These are phyloP conservation scores for Tilletia horrida DNA, from an alignment of 1,284 basidiomycete species.

Conservation along the genomic window DNA sequence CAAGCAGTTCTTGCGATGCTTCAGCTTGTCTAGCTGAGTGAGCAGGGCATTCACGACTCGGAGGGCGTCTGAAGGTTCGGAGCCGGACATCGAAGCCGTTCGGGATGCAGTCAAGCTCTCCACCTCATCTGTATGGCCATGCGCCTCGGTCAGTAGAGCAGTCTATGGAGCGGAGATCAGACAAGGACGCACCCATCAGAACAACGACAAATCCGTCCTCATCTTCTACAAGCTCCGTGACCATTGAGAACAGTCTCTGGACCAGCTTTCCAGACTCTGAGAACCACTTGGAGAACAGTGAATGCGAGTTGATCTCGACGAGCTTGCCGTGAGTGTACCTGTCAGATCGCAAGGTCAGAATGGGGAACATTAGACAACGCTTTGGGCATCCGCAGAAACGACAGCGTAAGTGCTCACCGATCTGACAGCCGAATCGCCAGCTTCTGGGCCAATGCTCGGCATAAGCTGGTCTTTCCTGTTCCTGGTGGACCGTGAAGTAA, in stretches of 20 bases:
- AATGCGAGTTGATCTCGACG: conserved; percentile 78
- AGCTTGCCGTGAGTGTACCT: conserved; percentile 82
- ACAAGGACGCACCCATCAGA: conserved; percentile 65
- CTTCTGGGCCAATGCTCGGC: conserved; percentile 91
- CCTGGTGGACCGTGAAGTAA: conserved; percentile 94
- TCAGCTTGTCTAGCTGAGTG: conserved; percentile 93
- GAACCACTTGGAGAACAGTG: conserved; percentile 62
- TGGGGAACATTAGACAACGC: no score
- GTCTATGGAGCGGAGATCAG: not conserved
- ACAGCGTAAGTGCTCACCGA: conserved; percentile 65
- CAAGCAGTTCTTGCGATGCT: conserved; percentile 84
- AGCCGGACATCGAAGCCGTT: conserved; percentile 86
- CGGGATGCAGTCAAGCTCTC: conserved; percentile 91
- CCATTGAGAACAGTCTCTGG: conserved; percentile 82
- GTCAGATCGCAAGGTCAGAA: conserved; percentile 20
- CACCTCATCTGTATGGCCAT: conserved; percentile 67
- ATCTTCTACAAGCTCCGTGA: conserved; percentile 82
- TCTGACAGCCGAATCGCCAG: conserved; percentile 82
- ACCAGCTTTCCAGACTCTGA: conserved; percentile 98
- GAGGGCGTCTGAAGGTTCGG: conserved; percentile 91
- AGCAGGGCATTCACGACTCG: conserved; percentile 94
- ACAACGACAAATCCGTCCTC: conserved; percentile 87
- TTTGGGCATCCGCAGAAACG: no score
- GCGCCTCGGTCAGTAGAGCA: not conserved
- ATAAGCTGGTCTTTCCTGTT: conserved; percentile 94